Conservation (phyloP, 768 basidiomycete species). For the Tylopilus cervinicoccineus region DNA sequence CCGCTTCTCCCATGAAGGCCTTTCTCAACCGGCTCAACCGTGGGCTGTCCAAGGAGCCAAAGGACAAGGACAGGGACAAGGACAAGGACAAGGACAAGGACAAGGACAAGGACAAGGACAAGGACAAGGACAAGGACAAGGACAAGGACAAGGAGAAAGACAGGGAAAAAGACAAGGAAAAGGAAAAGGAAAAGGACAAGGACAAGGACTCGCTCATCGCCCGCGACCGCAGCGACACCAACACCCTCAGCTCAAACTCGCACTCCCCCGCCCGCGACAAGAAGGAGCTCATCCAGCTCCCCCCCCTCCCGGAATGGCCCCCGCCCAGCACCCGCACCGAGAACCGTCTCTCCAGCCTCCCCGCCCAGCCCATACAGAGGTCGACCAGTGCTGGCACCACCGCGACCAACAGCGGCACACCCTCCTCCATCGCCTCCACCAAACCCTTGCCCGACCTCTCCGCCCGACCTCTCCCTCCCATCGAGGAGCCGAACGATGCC, state of each 20-base stretch:
- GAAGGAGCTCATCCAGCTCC: slow-evolving; percentile 45
- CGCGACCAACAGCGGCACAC: slow-evolving; percentile 37
- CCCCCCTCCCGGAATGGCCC: slow-evolving; percentile 68
- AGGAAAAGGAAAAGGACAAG: slow-evolving; percentile 17
- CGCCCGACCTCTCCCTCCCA: slow-evolving; percentile 44
- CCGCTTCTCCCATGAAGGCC: slow-evolving; percentile 61
- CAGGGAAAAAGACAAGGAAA: slow-evolving; percentile 21
- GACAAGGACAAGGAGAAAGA: slow-evolving; percentile 39
- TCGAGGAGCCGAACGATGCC: slow-evolving; percentile 38
- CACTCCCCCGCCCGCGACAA: slow-evolving; percentile 51
- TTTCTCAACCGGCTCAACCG: slow-evolving; percentile 76
- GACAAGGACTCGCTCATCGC: slow-evolving; percentile 25
- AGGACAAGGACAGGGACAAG: slow-evolving; percentile 49
- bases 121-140: slow-evolving; percentile 37
- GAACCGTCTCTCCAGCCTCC: slow-evolving; percentile 15
- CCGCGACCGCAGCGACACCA: slow-evolving; percentile 33
- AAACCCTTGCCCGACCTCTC: slow-evolving; percentile 75
- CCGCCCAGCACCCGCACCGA: slow-evolving; percentile 35
- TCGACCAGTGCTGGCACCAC: slow-evolving; percentile 27
- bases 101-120: slow-evolving; percentile 23
- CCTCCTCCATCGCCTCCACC: slow-evolving; percentile 46
- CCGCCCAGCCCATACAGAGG: slow-evolving; percentile 22
- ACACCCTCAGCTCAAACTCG: slow-evolving; percentile 25
- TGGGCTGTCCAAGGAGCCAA: slow-evolving; percentile 43
- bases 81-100: slow-evolving; percentile 28